Base-by-base conservation (phyloP, 2,329 filamentous ascomycete genomes). In the Penicillium crustosum region DNA sequence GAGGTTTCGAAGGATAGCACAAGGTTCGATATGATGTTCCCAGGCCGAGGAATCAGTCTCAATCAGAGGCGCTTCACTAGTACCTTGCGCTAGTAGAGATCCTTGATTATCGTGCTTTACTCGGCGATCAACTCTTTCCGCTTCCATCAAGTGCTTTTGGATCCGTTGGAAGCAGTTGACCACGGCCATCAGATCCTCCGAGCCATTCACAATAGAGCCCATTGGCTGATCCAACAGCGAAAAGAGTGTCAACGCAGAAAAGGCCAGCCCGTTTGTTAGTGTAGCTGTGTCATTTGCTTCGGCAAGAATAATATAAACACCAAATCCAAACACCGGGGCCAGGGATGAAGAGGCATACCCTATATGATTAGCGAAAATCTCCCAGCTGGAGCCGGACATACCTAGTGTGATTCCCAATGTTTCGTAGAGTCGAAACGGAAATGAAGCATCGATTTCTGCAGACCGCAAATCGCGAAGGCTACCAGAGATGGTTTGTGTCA, bases 91-190 rank as follows among this genome's bases (percentile, higher is more conserved):
- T 19, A 45, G 17, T 21, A 23, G 41, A 5, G 59, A 12, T 4
- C 2, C 3, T 4, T 42, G 45, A 5, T 27, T 7, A 27, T 31
- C 10, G 8, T 56, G 47, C 3, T 38, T 47, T 17, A 57, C 25
- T 6, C 64, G 61, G 41, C 38, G 53, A 17, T 66, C 64, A 4
- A 33, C 6, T 29, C 59, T 52, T 43, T 65, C 62, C 1, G n/a
- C 48, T 29, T 59, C 61, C 8, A 57, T 41, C 9, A 63, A 31
- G 27, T 66, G 61, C 19, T 61, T 62, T 38, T 66, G 64, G n/a
- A 66, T 62, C 33, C 64, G 43, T 42, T 65, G 62, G 31, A 65
- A 63, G 33, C 62, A 65, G 17, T 66, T 65, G 15, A 61, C 54
- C 25, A 65, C 55, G 7, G 61, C 48, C 51, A 62, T 59, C 2